These are phyloP conservation scores for Austroboletus niveus DNA, from an alignment of 1,284 basidiomycete species.

Conservation along the genomic window DNA sequence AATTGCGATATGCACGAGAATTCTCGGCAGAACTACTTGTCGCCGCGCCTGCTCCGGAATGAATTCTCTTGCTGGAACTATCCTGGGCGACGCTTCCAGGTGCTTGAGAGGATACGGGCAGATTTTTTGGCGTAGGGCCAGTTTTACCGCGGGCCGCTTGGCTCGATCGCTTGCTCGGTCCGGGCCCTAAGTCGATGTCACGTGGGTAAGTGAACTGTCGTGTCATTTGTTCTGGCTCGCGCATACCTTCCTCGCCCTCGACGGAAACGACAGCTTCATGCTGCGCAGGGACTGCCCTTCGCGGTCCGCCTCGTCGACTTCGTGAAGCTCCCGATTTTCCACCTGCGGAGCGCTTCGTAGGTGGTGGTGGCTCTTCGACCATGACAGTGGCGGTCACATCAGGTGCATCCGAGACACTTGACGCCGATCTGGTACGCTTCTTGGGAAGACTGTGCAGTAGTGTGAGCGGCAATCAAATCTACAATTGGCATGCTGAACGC, in stretches of 20 bases:
- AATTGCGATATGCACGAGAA: conserved; percentile 64
- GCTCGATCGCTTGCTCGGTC: conserved; percentile 41
- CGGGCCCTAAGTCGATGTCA: conserved; percentile 31
- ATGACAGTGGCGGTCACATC: conserved; percentile 34
- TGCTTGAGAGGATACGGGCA: conserved; percentile 45
- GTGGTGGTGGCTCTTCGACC: conserved; percentile 42
- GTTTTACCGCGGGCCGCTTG: conserved; percentile 49
- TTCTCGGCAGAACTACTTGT: conserved; percentile 28
- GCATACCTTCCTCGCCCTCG: conserved; percentile 67
- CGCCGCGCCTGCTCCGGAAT: conserved; percentile 32
- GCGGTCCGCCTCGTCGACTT: conserved; percentile 39
- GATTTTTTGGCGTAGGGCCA: conserved; percentile 43
- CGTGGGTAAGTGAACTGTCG: conserved; percentile 36
- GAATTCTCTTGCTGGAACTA: conserved; percentile 44
- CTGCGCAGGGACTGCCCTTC: conserved; percentile 21
- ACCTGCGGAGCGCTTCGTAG: conserved; percentile 27
- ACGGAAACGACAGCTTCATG: conserved; percentile 43
- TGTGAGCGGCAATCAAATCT: conserved; percentile 16
- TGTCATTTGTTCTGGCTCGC: conserved; percentile 10
- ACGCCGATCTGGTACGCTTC: conserved; percentile 71
- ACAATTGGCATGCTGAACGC: conserved; percentile 30
- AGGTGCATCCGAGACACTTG: conserved; percentile 59
- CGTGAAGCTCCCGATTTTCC: conserved; percentile 36
- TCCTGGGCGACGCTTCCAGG: conserved; percentile 44
- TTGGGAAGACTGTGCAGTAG: conserved; percentile 44